Conservation (phyloP, 257 asterid genomes). For the Ocimum tenuiflorum region DNA sequence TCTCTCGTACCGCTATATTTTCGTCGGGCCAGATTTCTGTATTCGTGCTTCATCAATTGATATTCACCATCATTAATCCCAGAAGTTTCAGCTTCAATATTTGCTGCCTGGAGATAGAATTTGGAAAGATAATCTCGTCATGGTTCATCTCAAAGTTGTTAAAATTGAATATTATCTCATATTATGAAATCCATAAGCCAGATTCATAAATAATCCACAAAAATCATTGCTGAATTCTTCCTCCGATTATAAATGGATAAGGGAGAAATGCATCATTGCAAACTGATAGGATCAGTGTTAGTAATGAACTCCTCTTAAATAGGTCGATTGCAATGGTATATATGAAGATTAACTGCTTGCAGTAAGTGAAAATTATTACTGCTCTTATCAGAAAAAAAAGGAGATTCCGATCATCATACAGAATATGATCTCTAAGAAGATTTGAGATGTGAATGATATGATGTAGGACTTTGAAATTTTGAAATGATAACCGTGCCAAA, state of each 20-base stretch:
- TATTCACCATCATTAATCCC: slow-evolving; percentile 66
- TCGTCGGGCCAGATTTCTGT: slow-evolving; percentile 44
- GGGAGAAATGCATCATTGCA: not conserved
- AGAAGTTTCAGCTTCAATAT: slow-evolving; percentile 62
- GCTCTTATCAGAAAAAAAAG: not conserved
- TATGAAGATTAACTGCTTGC: not conserved
- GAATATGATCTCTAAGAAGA: slow-evolving; percentile 8
- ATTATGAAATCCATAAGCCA: not conserved
- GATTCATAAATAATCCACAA: not conserved
- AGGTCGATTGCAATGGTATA: not conserved
- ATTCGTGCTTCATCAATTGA: slow-evolving; percentile 61
- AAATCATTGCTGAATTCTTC: not conserved
- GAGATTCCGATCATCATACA: not conserved
- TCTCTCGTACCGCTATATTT: slow-evolving; percentile 55
- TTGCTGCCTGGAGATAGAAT: slow-evolving; percentile 54
- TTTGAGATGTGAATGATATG: not conserved
- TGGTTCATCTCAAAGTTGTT: slow-evolving; percentile 7
- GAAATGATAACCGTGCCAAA: not conserved
- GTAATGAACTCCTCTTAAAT: not conserved
- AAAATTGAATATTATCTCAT: not conserved
- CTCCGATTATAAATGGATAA: not conserved
- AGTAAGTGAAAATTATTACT: not conserved
- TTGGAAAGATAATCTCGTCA: slow-evolving; percentile 5
- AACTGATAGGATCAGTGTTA: not conserved
- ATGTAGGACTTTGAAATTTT: not conserved